These are phyloP conservation scores for Trametes maxima DNA, from an alignment of 768 basidiomycete species.

Conservation along the genomic window DNA sequence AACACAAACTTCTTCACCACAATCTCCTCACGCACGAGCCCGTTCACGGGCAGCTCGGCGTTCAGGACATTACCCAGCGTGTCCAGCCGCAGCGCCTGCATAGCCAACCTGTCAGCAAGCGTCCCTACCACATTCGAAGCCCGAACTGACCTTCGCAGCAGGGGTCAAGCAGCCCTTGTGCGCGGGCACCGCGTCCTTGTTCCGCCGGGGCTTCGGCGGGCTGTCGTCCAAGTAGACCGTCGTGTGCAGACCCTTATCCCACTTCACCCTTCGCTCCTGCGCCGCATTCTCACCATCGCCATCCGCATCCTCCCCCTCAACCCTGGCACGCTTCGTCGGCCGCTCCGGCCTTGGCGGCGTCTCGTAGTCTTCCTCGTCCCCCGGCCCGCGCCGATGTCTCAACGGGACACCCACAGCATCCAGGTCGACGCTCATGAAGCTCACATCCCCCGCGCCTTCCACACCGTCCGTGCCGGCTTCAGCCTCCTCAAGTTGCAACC, in stretches of 20 bases:
- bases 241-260: conserved; percentile 71
- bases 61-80: conserved; percentile 71
- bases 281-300: conserved; percentile 35
- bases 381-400: conserved; percentile 65
- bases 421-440: conserved; percentile 21
- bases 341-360: conserved; percentile 56
- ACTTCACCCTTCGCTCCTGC: conserved; percentile 64
- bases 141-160: conserved; percentile 56
- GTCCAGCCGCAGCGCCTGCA: conserved; percentile 65
- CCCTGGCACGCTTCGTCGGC: conserved; percentile 43
- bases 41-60: conserved; percentile 54
- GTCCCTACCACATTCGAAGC: conserved; percentile 29
- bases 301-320: conserved; percentile 40
- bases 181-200: conserved; percentile 43
- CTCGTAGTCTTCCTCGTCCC: conserved; percentile 81
- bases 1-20: conserved; percentile 81
- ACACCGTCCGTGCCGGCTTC: conserved; percentile 31
- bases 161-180: conserved; percentile 70
- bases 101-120: conserved; percentile 6
- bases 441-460: conserved; percentile 31
- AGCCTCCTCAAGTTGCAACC: conserved; percentile 26
- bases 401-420: conserved; percentile 35
- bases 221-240: conserved; percentile 65
- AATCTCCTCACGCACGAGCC: conserved; percentile 65
- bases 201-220: conserved; percentile 49